These are phyloP conservation scores for Lasiodiplodia sp. DNA, from an alignment of 2,329 filamentous ascomycete species.

Conservation along the genomic window DNA sequence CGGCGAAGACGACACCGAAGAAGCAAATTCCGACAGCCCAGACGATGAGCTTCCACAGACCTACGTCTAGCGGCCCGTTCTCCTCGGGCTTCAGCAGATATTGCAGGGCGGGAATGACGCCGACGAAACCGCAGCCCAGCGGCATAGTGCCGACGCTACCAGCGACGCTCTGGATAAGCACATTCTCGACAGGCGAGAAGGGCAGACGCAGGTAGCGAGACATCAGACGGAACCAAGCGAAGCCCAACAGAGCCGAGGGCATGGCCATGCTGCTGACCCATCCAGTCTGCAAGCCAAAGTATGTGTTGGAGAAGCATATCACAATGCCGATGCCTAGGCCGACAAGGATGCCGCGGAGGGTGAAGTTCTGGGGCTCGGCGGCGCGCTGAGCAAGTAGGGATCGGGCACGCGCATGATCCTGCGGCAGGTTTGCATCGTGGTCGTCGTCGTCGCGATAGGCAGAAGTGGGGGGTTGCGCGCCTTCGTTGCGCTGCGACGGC, in stretches of 20 bases:
- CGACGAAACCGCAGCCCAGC: slow-evolving; percentile 92
- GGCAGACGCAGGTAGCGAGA: slow-evolving; percentile 76
- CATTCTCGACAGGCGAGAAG: slow-evolving; percentile 95
- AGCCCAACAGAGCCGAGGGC: slow-evolving; percentile 92
- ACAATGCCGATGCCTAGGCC: slow-evolving; percentile 86
- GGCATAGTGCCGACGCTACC: slow-evolving; percentile 97
- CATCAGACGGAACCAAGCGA: slow-evolving; percentile 87
- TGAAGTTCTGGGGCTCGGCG: slow-evolving; percentile 73
- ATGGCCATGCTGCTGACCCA: slow-evolving; percentile 93
- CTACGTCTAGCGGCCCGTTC: slow-evolving; percentile 75
- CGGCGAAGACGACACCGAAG: slow-evolving; percentile 96
- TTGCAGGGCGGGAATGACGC: slow-evolving; percentile 90
- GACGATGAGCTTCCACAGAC: slow-evolving; percentile 78
- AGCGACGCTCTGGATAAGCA: slow-evolving; percentile 93
- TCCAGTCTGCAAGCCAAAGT: slow-evolving; percentile 94
- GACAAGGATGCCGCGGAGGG: slow-evolving; percentile 77
- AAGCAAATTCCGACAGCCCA: slow-evolving; percentile 95
- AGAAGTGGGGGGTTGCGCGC: slow-evolving; percentile 21
- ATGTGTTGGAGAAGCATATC: slow-evolving; percentile 97
- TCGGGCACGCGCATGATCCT: slow-evolving; percentile 26
- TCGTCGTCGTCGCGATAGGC: slow-evolving; percentile 19
- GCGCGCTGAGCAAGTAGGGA: slow-evolving; percentile 32
- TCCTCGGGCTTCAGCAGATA: slow-evolving; percentile 81
- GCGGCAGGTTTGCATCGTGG: not conserved
- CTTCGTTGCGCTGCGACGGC: not conserved